Base-by-base conservation (phyloP, 169 alveolate genomes). In the Theileria equi region DNA sequence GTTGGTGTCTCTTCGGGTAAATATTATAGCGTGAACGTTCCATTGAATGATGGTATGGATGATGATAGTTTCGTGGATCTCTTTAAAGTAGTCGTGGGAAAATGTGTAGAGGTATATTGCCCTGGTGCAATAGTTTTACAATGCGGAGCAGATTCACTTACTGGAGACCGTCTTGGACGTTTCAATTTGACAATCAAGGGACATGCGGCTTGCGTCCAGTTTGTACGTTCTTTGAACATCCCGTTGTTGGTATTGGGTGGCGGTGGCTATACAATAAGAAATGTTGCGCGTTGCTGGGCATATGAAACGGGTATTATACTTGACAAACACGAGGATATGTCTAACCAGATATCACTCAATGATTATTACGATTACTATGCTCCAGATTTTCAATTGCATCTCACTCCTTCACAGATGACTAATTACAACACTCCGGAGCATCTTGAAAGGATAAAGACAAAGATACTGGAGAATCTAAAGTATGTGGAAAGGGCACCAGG, bases 271-370 rank as follows among this genome's bases (percentile, higher is more conserved):
- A 98, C 99, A 26, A 96, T 98, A 6, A 87, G 98, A 25, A 97
- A 97, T 82, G 99, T 98, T 5, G 97, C 99, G 0, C 81, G 99
- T 55, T 95, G 99, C 76, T 98, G 99, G 99, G 97, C 99, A 17
- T 95, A 97, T 83, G 99, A 98, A 83, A 98, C 99, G 3, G 98
- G 97, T 0, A 93, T 95, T 16, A 95, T 94, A 23, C 87, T 97
- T 16, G 95, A 90, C 44, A 64, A 70, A 23, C 92, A 93, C 43
- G 92, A 91, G 57, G 94, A 94, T 16, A 88, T 97, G 77, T 89
- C 95, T 38, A 92, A 91, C 54, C 93, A 93, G 43, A 92, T 96
- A 50, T 96, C 98, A 3, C 80, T 93, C 73, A 94, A 95, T 60
- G 99, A 95, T 49, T 97, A 91, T 80, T 95, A 94, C 78, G 97